Base-by-base conservation (phyloP, 306 rosid genomes). In the Quercus ilex region DNA sequence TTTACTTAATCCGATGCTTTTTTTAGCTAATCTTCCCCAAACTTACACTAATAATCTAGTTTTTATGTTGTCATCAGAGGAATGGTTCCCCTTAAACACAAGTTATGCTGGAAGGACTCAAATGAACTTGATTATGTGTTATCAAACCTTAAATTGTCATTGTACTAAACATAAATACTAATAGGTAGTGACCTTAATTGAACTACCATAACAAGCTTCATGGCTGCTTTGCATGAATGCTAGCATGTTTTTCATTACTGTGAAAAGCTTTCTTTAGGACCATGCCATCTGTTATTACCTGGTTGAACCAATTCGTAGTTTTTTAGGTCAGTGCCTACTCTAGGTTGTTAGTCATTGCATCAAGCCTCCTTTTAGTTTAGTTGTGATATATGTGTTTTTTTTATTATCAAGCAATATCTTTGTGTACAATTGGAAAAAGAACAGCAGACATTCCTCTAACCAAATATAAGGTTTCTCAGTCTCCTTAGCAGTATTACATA, bases 311-410 rank as follows among this genome's bases (percentile, higher is more conserved):
- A 80, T 72, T 25, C 62, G 28, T 71, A 78, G 60, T 41, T 81
- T 49, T 74, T 86, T 72, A 57, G 11, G 55, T 73, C 81, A 46
- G 71, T 60, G 72, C 76, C n/a, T 56, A 77, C 63, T 76, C 33
- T 57, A 30, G 33, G 17, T 49, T 35, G 3, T 51, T 49, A 14
- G 23, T 23, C n/a, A 23, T 20, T 69, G 10, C 43, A 28, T 56
- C 62, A 65, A 51, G 46, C n/a, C 3, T 30, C 55, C 21, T 56
- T 67, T 58, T 51, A 53, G 51, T 53, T 65, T 77, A 63, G 46
- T 41, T 41, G 43, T 75, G 53, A 55, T 31, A 56, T 70, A 46
- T 23, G 12, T 8, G 1, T 41, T 8, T 41, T 35, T 35, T 38
- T 41, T 41, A 41, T 41, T 41, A 41, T 2, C 46, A 41, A 41